Conservation (phyloP, 352 stramenopile species). For the Globisporangium solare region DNA sequence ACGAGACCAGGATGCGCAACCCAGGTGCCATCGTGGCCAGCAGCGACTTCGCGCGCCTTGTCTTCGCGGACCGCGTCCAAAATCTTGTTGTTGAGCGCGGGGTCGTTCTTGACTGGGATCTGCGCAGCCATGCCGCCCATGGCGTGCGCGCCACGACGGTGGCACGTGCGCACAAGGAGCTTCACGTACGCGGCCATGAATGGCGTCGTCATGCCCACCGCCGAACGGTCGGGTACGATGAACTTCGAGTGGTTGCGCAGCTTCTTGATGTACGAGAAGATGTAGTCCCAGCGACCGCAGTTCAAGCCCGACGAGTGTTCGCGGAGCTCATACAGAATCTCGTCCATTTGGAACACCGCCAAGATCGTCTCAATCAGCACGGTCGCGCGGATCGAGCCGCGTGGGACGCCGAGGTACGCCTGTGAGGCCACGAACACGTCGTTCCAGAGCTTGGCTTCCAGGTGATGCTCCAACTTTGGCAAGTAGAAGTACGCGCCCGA, state of each 20-base stretch:
- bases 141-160: conserved; percentile 92
- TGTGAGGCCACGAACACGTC: conserved; percentile 95
- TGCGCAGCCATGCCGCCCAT: conserved; percentile 98
- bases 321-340: conserved; percentile 94
- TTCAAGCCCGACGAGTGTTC: conserved; percentile 96
- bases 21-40: conserved; percentile 96
- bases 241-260: conserved; percentile 90
- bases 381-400: conserved; percentile 90
- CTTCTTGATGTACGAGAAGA: conserved; percentile 98
- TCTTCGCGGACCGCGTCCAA: conserved; percentile 88
- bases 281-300: conserved; percentile 97
- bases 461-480: conserved; percentile 94
- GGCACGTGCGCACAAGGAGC: conserved; percentile 92
- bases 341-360: conserved; percentile 97
- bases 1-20: conserved; percentile 95
- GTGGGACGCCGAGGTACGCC: conserved; percentile 88
- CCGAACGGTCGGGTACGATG: conserved; percentile 89
- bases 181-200: conserved; percentile 96
- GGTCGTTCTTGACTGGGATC: conserved; percentile 94
- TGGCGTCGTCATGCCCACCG: conserved; percentile 92
- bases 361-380: conserved; percentile 97
- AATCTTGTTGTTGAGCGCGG: conserved; percentile 83
- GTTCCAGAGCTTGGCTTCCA: conserved; percentile 96
- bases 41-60: conserved; percentile 87
- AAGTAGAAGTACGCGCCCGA: conserved; percentile 95